Conservation (phyloP, 179 eudicot species). For the Patellifolia procumbens region DNA sequence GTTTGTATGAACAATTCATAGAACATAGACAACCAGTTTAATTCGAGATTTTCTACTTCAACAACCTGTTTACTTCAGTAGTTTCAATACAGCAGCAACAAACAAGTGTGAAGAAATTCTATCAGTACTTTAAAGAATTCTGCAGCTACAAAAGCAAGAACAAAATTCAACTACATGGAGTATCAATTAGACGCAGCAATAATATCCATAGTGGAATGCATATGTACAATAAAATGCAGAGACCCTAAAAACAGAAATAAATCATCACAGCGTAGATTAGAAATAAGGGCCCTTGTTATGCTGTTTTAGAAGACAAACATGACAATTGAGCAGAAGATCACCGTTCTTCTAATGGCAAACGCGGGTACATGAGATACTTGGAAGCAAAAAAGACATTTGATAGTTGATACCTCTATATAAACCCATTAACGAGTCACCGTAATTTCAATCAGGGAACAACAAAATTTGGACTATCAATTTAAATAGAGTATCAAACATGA, state of each 20-base stretch:
- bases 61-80: background rate
- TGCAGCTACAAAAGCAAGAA: slow-evolving; percentile 1
- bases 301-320: slow-evolving; percentile 1
- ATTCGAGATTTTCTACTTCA: too few species aligned
- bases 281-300: background rate
- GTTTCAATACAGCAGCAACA: background rate
- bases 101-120: background rate
- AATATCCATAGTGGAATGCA: background rate
- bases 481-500: slow-evolving; percentile 30
- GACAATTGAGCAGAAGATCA: background rate
- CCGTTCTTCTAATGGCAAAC: background rate
- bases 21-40: background rate
- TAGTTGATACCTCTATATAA: background rate
- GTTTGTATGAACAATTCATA: background rate
- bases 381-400: slow-evolving; percentile 8
- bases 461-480: slow-evolving; percentile 17
- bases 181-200: background rate
- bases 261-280: background rate
- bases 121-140: background rate
- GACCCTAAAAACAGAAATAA: background rate
- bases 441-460: slow-evolving; percentile 9
- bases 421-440: slow-evolving; percentile 1
- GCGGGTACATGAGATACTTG: background rate
- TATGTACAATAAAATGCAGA: background rate
- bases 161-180: background rate